A percentile compares a stretch with the other conserved stretches of the same genome.
Evolutionary conservation across 192 early-diverging fungal genomes (phyloP).

Genomic region (Gigaspora rosea): DNA sequence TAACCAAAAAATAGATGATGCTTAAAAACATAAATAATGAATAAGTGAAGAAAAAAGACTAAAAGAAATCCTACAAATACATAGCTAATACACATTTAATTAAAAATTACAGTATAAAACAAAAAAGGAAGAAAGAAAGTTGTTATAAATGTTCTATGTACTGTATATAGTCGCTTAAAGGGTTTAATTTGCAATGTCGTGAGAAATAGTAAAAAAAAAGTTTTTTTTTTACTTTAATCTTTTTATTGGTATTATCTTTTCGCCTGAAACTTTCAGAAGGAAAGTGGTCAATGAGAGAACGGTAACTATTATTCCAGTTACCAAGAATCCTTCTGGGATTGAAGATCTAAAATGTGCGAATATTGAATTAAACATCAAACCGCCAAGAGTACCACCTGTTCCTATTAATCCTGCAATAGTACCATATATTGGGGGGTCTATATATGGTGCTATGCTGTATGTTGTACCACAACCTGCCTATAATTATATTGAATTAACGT

Average conservation of each 20-base stretch:
- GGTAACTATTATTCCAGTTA: constrained; percentile 50
- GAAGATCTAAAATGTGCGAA: constrained; percentile 46
- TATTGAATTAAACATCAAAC: constrained; percentile 54
- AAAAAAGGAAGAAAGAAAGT: too few species aligned
- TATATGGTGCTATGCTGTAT: constrained; percentile 64
- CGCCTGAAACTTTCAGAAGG: constrained; percentile 33
- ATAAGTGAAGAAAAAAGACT: too few species aligned
- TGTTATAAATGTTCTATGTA: too few species aligned
- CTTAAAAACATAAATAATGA: too few species aligned
- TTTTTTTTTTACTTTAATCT: too few species aligned
- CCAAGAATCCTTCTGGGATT: constrained; percentile 39
- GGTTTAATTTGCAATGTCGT: too few species aligned
- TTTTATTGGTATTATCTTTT: constrained; percentile 21
- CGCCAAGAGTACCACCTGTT: constrained; percentile 64
- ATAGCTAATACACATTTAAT: too few species aligned
- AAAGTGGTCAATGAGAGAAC: constrained; percentile 38
- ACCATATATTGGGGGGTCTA: constrained; percentile 49
- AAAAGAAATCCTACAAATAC: too few species aligned
- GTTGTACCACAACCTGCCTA: constrained; percentile 56
- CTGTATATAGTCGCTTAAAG: too few species aligned
- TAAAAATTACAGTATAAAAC: too few species aligned
- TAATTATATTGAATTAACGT: not conserved
- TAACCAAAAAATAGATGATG: too few species aligned
- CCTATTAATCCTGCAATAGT: constrained; percentile 60
- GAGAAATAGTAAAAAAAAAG: too few species aligned